A percentile compares a stretch with the other conserved stretches of the same genome.
Conservation (phyloP, 306 rosid genomes). For the Erythrophleum fordii region DNA sequence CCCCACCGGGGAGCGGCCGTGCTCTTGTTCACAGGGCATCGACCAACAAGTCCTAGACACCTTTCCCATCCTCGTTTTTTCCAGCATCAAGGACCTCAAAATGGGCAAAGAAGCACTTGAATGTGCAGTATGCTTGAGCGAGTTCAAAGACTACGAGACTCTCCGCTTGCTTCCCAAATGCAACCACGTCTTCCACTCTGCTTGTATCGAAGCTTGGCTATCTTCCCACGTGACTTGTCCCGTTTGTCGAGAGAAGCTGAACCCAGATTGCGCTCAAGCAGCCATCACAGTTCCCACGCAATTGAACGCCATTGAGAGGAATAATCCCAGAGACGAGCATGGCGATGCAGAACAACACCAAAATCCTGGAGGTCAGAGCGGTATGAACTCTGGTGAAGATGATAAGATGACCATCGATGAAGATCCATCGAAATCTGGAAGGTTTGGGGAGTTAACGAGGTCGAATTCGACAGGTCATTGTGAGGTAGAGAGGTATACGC, state of each 20-base stretch:
- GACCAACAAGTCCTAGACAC: constrained; percentile 51
- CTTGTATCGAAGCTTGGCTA: constrained; percentile 77
- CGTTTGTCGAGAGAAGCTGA: constrained; percentile 62
- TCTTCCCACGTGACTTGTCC: constrained; percentile 73
- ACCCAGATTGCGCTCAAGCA: constrained; percentile 35
- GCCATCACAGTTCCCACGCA: constrained; percentile 27
- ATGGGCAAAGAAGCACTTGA: constrained; percentile 60
- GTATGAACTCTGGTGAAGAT: neutral
- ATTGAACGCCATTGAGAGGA: neutral
- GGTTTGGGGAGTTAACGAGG: constrained; percentile 37
- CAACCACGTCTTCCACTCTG: constrained; percentile 73
- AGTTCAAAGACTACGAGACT: constrained; percentile 64
- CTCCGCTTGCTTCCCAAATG: constrained; percentile 75
- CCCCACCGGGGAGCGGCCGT: neutral
- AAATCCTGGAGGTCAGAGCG: neutral
- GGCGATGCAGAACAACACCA: neutral
- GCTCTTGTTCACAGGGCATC: constrained; percentile 52
- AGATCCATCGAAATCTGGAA: constrained; percentile 13
- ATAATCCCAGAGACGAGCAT: neutral
- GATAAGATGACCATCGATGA: neutral
- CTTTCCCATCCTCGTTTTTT: constrained; percentile 65
- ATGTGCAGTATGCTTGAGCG: constrained; percentile 77
- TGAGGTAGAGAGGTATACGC: constrained; percentile 54
- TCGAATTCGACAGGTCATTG: constrained; percentile 87
- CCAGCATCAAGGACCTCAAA: constrained; percentile 58